Conservation (phyloP, 140 eudicot species). For the Erigeron philadelphicus region DNA sequence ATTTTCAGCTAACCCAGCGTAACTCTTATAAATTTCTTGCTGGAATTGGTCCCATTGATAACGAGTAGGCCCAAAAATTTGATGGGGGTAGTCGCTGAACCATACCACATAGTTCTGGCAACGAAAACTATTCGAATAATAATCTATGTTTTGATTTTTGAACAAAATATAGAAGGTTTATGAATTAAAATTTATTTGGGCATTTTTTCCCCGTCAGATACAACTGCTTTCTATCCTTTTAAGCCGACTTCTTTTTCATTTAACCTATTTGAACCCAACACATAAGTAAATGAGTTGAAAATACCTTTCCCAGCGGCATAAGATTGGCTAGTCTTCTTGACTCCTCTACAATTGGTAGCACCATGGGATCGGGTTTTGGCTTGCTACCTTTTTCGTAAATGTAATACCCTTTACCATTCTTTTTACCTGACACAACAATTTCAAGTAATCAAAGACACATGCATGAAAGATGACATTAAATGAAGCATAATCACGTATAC, state of each 20-base stretch:
- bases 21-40: too few relatives aligned
- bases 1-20: too few relatives aligned
- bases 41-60: too few relatives aligned
- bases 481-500: neutral
- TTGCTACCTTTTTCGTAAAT: constrained; percentile 79
- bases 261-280: neutral
- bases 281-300: neutral
- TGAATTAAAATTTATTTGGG: too few relatives aligned
- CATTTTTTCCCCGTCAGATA: too few relatives aligned
- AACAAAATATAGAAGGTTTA: neutral
- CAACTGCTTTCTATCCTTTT: neutral
- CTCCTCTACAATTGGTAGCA: constrained; percentile 71
- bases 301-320: constrained; percentile 78
- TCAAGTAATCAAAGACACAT: constrained; percentile 14
- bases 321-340: constrained; percentile 58
- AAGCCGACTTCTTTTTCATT: too few relatives aligned
- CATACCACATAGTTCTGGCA: too few relatives aligned
- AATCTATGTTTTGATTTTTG: too few relatives aligned
- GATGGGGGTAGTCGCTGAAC: too few relatives aligned
- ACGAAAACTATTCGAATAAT: too few relatives aligned
- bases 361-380: constrained; percentile 75
- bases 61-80: too few relatives aligned
- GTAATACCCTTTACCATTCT: constrained; percentile 80
- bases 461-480: constrained; percentile 7
- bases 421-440: constrained; percentile 52